Base-by-base conservation (phyloP, 371 early-diverging fungal species). In the Coemansia sp. region DNA sequence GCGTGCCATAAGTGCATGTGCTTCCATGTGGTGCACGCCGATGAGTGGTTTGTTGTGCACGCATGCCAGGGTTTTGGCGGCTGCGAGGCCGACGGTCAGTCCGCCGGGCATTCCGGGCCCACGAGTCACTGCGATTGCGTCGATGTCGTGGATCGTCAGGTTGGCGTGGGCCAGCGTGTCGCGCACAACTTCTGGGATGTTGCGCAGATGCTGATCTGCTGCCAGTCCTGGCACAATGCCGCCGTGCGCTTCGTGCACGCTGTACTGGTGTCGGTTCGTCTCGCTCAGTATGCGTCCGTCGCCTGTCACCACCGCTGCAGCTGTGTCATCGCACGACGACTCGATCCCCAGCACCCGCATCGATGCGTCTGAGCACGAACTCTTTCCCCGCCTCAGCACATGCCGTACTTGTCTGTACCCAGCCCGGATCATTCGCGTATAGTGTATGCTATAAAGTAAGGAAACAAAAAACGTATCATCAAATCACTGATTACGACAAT, bases 11-110 rank as follows among this genome's bases (percentile, higher is more conserved):
- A 90, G 70, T 6, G 91, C 90, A 62, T 90, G 91, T 4, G 90
- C 92, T 79, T 91, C 91, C 93, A 93, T 93, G 68, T 93, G 94
- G 80, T 93, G 93, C 30, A 93, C 91, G 33, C 93, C 93, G 53
- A 93, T 83, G 50, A 93, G 72, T 7, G 92, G 91, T 62, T 88
- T 88, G 37, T 80, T 80, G 57, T 61, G 67, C 33, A 87, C 92
- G 3, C 91, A 91, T 9, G 94, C 93, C 37, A 93, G 75, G 7
- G 89, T 86, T 68, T 92, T 92, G 25, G 86, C 92, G 0, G 93
- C 93, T 52, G 90, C 89, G 53, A 93, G 62, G 12, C 94, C 89
- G 2, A 92, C 93, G 8, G 87, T 84, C 14, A 93, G 74, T 67
- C 90, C 89, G 37, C 88, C 86, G 0, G 91, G 88, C 62, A 93